Percentiles rank a stretch among this genome's conserved stretches.
Conservation (phyloP, 2,329 filamentous ascomycete genomes). For the Colletotrichum sp. region DNA sequence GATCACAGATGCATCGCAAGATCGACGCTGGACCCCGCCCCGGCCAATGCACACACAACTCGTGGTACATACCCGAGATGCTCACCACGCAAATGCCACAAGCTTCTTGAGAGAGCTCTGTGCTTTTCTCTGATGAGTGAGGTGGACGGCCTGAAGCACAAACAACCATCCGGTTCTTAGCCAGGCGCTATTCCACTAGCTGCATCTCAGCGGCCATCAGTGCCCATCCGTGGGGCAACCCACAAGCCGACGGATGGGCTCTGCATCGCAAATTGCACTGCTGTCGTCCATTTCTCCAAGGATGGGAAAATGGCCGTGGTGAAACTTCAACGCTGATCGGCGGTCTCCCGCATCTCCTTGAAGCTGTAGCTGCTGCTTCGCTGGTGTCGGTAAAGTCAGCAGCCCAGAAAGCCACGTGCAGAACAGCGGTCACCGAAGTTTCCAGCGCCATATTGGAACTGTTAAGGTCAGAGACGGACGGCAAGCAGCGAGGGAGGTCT, state of each 20-base stretch:
- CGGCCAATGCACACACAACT: not conserved
- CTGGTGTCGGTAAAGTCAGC: not conserved
- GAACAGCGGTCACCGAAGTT: not conserved
- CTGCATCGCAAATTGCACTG: slow-evolving; percentile 1
- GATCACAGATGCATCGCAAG: not conserved
- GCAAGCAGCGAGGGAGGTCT: not conserved
- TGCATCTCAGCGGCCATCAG: slow-evolving; percentile 11
- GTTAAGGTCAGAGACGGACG: not conserved
- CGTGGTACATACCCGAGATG: not conserved
- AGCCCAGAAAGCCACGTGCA: not conserved
- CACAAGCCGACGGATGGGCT: slow-evolving; percentile 1
- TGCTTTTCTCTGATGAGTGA: not conserved
- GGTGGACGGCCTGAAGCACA: slow-evolving; percentile 10
- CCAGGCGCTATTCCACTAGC: slow-evolving; percentile 3
- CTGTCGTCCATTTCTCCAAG: not conserved
- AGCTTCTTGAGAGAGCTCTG: not conserved
- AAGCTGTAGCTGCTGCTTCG: not conserved
- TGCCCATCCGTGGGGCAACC: slow-evolving; percentile 16
- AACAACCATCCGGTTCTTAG: not conserved
- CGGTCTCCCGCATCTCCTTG: not conserved
- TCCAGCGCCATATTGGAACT: not conserved
- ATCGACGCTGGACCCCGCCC: not conserved
- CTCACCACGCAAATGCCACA: not conserved
- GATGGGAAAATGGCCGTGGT: not conserved
- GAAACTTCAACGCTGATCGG: slow-evolving; percentile 16